Evolutionary conservation across 176 grass and related monocot species (phyloP).

Genomic region (Tillandsia leiboldiana): DNA sequence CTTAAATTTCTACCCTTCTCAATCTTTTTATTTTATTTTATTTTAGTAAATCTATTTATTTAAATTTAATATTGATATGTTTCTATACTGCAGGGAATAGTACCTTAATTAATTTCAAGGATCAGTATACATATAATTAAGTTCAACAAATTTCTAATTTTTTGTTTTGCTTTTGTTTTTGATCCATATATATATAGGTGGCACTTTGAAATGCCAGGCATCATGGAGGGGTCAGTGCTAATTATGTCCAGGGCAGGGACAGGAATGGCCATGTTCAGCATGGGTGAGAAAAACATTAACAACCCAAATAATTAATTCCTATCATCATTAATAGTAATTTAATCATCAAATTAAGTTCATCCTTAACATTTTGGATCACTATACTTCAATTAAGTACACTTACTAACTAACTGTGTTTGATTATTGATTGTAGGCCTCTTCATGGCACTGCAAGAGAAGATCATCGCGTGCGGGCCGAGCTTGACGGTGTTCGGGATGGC

Average conservation of each 20-base stretch:
- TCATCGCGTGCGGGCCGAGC: constrained; percentile 56
- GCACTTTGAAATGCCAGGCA: constrained; percentile 63
- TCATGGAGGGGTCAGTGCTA: constrained; percentile 61
- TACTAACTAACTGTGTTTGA: background rate
- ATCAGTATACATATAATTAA: too few species aligned
- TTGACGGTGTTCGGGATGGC: constrained; percentile 47
- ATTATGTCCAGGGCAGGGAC: constrained; percentile 89
- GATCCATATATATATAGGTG: constrained; percentile 26
- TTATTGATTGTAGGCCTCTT: constrained; percentile 53
- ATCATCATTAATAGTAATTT: too few species aligned
- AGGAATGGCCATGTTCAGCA: constrained; percentile 97
- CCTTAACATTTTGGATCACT: too few species aligned
- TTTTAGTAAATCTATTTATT: too few species aligned
- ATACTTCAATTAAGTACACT: too few species aligned
- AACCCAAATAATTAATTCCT: too few species aligned
- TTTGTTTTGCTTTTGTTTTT: background rate
- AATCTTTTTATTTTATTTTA: too few species aligned
- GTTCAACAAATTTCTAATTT: background rate
- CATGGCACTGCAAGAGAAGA: constrained; percentile 87
- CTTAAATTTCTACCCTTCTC: too few species aligned
- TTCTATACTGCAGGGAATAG: too few species aligned
- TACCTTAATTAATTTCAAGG: too few species aligned
- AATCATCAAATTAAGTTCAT: background rate
- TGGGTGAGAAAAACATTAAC: constrained; percentile 35
- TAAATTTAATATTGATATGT: too few species aligned